A percentile compares a stretch with the other conserved stretches of the same genome.
Evolutionary conservation across 2,329 filamentous ascomycete species (phyloP).

Genomic region (Xenoacremonium recifei): DNA sequence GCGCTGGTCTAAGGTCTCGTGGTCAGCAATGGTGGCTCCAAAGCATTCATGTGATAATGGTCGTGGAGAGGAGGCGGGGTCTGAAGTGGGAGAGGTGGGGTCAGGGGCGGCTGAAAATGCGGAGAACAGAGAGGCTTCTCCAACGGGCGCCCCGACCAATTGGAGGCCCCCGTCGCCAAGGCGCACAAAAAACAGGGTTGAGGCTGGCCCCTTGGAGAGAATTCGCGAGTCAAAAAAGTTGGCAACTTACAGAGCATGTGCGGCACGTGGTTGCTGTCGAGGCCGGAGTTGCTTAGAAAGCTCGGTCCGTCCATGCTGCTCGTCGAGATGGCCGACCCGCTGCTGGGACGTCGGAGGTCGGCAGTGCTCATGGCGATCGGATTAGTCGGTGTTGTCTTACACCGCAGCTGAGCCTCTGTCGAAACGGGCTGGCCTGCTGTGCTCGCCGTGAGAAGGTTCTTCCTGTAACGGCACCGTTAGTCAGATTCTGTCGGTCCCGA

Average conservation of each 20-base stretch:
- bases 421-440: slow-evolving; percentile 32
- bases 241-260: slow-evolving; percentile 51
- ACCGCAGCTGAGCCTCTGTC: slow-evolving; percentile 46
- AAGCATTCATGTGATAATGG: slow-evolving; percentile 23
- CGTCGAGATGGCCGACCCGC: slow-evolving; percentile 31
- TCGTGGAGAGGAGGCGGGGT: slow-evolving; percentile 22
- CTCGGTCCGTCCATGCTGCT: slow-evolving; percentile 28
- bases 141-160: slow-evolving; percentile 21
- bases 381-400: slow-evolving; percentile 35
- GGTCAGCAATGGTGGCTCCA: slow-evolving; percentile 27
- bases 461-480: slow-evolving; percentile 32
- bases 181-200: slow-evolving; percentile 18
- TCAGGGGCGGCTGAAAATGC: slow-evolving; percentile 23
- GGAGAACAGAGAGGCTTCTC: slow-evolving; percentile 26
- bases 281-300: slow-evolving; percentile 25
- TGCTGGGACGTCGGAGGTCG: slow-evolving; percentile 38
- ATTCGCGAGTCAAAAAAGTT: slow-evolving; percentile 7
- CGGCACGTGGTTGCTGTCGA: slow-evolving; percentile 45
- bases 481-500: background rate
- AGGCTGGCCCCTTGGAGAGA: slow-evolving; percentile 1
- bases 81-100: slow-evolving; percentile 17
- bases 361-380: slow-evolving; percentile 30
- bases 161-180: slow-evolving; percentile 1
- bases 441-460: slow-evolving; percentile 41
- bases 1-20: slow-evolving; percentile 36